Evolutionary conservation across 2,329 filamentous ascomycete species (phyloP), one percentile per base, ranked within the genome.

Genomic region (Aspergillus vadensis): DNA sequence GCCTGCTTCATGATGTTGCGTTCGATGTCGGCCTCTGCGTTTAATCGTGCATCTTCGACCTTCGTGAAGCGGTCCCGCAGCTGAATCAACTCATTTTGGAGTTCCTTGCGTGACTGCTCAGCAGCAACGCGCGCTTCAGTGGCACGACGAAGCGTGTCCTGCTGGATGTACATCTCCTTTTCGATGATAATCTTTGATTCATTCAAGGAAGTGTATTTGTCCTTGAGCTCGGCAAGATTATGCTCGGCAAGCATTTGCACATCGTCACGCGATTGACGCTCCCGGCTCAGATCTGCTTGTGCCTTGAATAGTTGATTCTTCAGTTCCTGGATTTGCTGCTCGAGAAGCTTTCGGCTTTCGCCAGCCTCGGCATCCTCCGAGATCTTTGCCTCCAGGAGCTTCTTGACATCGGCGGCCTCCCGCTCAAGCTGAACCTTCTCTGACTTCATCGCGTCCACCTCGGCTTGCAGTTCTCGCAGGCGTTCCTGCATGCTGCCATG

Each of bases 151-250:
- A 97, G 85, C 10, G 91, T 90, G 72, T 99, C 94, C 75, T 97
- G 93, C 72, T 98, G 94, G 5, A 91, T 89, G 73, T 98, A 98
- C 74, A 99, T 88, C 76, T 98, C 94, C 76, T 97, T 98, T 76
- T 99, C 94, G 64, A 99, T 97, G 50, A 88, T 96, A 69, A 97
- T 97, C 77, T 99, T 99, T 27, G 92, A 89, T 65, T 97, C 92
- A 69, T 97, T 97, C 36, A 98, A 83, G 36, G 87, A 86, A 53
- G 96, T 89, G 68, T 88, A 96, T 66, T 98, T 92, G 25, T 93
- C 88, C 72, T 93, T 89, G 62, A 99, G 82, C 54, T 89, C 86
- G 48, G 90, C 83, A 69, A 89, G 91, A 73, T 95, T 96, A 78
- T 97, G 93, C 67, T 97, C 92, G 4, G 91, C 88, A 59, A 98